These are phyloP conservation scores for Cryptosporidium baileyi DNA, from an alignment of 169 alveolate genomes.

Conservation along the genomic window DNA sequence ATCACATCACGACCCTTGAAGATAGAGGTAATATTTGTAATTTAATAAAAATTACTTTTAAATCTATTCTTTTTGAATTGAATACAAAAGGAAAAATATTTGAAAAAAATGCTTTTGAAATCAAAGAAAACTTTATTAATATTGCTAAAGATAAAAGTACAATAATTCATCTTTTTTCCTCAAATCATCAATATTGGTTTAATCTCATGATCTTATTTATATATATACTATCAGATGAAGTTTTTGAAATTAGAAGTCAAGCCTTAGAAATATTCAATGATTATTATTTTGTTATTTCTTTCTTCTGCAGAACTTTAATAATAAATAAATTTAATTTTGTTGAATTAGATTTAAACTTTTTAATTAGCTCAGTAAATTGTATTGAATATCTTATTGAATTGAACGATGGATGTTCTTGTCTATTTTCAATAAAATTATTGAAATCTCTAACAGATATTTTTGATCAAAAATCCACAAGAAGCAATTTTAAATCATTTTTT, in stretches of 20 bases:
- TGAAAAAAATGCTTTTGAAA: too few species aligned
- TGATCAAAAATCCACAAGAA: background rate
- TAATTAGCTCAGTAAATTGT: background rate
- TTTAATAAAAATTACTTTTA: background rate
- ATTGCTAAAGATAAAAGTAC: background rate
- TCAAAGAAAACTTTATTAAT: background rate
- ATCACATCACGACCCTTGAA: background rate
- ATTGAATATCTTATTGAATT: background rate
- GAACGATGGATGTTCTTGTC: slow-evolving; percentile 5
- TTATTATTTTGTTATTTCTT: too few species aligned
- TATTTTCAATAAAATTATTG: slow-evolving; percentile 9
- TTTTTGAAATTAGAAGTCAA: background rate
- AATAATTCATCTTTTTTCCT: background rate
- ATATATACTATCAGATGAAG: background rate
- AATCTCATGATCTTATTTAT: slow-evolving; percentile 17
- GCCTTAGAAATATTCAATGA: background rate
- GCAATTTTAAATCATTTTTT: background rate
- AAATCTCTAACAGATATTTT: background rate
- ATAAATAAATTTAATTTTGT: background rate
- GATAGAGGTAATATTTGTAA: background rate
- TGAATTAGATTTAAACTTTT: background rate
- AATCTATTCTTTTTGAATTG: background rate
- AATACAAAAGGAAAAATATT: background rate
- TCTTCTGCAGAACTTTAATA: background rate
- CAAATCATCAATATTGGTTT: slow-evolving; percentile 11